Base-by-base conservation (phyloP, 768 basidiomycete species). In the Tulasnella sp. region DNA sequence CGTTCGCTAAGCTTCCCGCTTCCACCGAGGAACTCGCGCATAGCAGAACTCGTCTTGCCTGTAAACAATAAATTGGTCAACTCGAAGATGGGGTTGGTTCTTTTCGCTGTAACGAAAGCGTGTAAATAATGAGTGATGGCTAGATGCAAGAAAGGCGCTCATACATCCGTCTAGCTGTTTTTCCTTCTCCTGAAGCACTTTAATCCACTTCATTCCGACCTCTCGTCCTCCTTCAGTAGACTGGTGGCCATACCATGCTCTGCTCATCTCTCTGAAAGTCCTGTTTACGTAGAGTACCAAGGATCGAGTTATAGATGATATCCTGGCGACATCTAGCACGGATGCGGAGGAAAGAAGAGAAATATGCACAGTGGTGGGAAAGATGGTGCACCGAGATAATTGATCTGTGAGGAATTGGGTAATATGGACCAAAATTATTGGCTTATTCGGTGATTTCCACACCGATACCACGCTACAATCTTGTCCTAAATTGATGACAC, bases 1-100 rank as follows among this genome's bases (percentile, higher is more conserved):
- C 87, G 71, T 66, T 90, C 86, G 53, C 79, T 84, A 73, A 83
- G 82, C 60, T 81, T 78, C 58, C 86, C 83, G 16, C 75, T 75
- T 54, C 82, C 84, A 10, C 81, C 77, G 45, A 89, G 69, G 62
- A 84, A 83, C 64, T 89, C 86, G 24, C 66, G 59, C 29, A 90
- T 68, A 6, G 81, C 69, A 48, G 83, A 82, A 25, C 83, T 78
- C n/a, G 76, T 66, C 48, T 77, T 72, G 5, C 86, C 84, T 20
- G 83, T 82, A 13, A 77, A 72, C 39, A 89, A 69, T 54, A 87
- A 70, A 39, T 67, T 67, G 16, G 82, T 85, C 44, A 89, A 68
- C 59, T 87, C 86, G 41, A 83, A 65, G 28, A 86, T 69, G 25
- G 82, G 72, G 59, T 74, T 74, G 19, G 80, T 72, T 41, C 75